Percentiles rank a stretch among this genome's conserved stretches.
Evolutionary conservation across 108 stramenopile species (phyloP).

Genomic region (Epipyxis sp.): DNA sequence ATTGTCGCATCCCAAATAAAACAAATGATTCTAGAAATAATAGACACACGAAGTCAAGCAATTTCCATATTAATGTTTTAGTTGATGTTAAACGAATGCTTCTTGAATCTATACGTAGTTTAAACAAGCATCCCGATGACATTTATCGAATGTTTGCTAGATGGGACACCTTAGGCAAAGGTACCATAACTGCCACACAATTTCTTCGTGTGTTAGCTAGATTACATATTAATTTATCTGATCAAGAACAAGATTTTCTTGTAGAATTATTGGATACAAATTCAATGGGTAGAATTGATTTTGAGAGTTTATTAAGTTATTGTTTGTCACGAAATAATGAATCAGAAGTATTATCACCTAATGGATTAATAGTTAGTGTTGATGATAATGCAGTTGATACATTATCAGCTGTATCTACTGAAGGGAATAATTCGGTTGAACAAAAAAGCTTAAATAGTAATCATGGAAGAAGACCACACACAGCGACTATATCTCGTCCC

Average conservation of each 20-base stretch:
- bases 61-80: too few relatives aligned
- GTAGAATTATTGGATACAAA: conserved; percentile 7
- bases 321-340: too few relatives aligned
- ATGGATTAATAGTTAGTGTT: background rate
- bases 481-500: background rate
- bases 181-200: conserved; percentile 13
- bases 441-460: background rate
- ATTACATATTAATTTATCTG: background rate
- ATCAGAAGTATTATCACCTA: background rate
- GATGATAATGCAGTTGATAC: background rate
- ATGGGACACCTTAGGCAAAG: background rate
- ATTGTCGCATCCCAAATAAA: background rate
- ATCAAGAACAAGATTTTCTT: conserved; percentile 17
- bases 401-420: background rate
- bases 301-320: background rate
- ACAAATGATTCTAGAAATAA: too few relatives aligned
- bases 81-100: background rate
- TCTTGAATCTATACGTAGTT: background rate
- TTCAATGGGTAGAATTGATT: conserved; percentile 3
- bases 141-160: conserved; percentile 14
- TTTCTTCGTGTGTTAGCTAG: conserved; percentile 12
- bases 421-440: background rate
- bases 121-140: background rate
- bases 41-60: too few relatives aligned
- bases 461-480: background rate